These are phyloP conservation scores for Podospora appendiculata DNA, from an alignment of 495 filamentous ascomycete genomes.

Conservation along the genomic window DNA sequence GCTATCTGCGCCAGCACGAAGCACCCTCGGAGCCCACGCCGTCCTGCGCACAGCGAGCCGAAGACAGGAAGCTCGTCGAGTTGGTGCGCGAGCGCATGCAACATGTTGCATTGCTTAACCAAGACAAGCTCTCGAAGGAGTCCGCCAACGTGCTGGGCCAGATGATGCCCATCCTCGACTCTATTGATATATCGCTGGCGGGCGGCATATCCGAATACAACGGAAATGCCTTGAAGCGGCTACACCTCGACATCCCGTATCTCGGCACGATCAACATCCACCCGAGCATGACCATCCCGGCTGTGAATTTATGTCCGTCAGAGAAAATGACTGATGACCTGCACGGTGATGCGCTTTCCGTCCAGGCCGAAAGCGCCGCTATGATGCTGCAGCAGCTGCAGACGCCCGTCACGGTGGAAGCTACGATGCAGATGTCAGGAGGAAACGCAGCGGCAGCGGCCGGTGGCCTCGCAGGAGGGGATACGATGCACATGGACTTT, in stretches of 20 bases:
- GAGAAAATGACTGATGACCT: neutral
- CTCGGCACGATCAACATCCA: conserved; percentile 40
- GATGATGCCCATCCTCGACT: conserved; percentile 32
- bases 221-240: conserved; percentile 5
- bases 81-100: conserved; percentile 32
- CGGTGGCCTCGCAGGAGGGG: neutral
- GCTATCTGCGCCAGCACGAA: conserved; percentile 26
- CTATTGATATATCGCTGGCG: conserved; percentile 8
- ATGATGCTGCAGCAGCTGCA: neutral
- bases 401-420: neutral
- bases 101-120: conserved; percentile 23
- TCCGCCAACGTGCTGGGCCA: conserved; percentile 32
- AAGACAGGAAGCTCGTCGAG: conserved; percentile 24
- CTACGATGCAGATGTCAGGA: neutral
- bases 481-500: neutral
- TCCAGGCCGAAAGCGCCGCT: neutral
- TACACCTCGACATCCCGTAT: conserved; percentile 39
- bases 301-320: neutral
- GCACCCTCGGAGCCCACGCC: conserved; percentile 13
- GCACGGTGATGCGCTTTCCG: neutral
- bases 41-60: conserved; percentile 26
- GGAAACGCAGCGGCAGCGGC: neutral
- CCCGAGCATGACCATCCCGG: conserved; percentile 10
- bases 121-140: conserved; percentile 32
- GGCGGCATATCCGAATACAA: conserved; percentile 1